Conservation (phyloP, 164 flowering plant genomes). For the Piper longum region DNA sequence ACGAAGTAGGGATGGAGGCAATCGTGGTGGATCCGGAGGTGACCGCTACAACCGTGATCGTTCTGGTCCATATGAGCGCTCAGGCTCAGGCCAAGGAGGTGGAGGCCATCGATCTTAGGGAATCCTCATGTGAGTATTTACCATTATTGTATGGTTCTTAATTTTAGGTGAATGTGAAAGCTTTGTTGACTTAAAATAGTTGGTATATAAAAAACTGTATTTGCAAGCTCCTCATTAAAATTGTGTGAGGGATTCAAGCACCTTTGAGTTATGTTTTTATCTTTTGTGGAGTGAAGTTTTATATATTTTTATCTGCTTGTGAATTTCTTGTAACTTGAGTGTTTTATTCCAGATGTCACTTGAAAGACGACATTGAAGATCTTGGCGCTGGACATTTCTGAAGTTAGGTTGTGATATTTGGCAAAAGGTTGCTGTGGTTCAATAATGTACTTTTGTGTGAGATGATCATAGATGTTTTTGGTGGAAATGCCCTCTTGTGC, state of each 20-base stretch:
- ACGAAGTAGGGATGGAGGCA: slow-evolving; percentile 45
- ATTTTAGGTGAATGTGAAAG: too few relatives aligned
- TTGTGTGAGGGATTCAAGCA: too few relatives aligned
- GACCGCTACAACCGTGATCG: slow-evolving; percentile 76
- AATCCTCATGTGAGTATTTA: not conserved
- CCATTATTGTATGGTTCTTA: not conserved
- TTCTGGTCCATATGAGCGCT: slow-evolving; percentile 90
- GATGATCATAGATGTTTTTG: slow-evolving; percentile 29
- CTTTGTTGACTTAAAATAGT: too few relatives aligned
- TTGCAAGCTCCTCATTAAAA: too few relatives aligned
- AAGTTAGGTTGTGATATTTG: slow-evolving; percentile 15
- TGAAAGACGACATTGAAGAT: not conserved
- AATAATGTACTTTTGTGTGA: slow-evolving; percentile 30
- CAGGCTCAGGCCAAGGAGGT: slow-evolving; percentile 21
- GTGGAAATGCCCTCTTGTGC: slow-evolving; percentile 31
- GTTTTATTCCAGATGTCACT: not conserved
- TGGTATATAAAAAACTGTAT: too few relatives aligned
- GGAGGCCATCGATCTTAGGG: slow-evolving; percentile 44
- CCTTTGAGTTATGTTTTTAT: too few relatives aligned
- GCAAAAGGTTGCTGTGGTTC: slow-evolving; percentile 20
- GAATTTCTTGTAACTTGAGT: too few relatives aligned
- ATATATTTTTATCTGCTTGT: too few relatives aligned
- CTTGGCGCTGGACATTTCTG: slow-evolving; percentile 1
- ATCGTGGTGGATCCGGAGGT: slow-evolving; percentile 53
- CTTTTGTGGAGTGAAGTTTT: too few relatives aligned